Percentiles rank a stretch among this genome's conserved stretches.
Evolutionary conservation across 768 basidiomycete species (phyloP).

Genomic region (Krasilnikovozyma curviuscula): DNA sequence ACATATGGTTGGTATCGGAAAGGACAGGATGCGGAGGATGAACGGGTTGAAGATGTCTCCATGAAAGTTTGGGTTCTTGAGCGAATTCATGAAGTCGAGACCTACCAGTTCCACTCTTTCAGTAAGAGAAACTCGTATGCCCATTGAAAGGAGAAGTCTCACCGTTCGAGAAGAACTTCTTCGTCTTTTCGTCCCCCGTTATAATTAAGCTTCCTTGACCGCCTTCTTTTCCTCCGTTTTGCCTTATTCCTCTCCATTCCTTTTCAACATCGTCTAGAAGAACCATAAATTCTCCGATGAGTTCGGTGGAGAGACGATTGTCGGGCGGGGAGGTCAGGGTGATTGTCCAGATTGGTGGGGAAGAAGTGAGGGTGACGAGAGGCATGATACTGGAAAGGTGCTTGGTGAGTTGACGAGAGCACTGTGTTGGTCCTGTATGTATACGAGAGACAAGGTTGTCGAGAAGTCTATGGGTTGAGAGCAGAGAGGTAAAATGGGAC

Average conservation of each 20-base stretch:
- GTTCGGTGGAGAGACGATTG: constrained; percentile 25
- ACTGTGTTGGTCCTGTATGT: too few relatives aligned
- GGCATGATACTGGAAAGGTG: neutral
- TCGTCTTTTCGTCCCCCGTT: constrained; percentile 18
- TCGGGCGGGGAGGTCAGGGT: constrained; percentile 25
- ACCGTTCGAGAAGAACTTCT: constrained; percentile 27
- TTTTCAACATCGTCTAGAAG: constrained; percentile 25
- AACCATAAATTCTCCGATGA: constrained; percentile 18
- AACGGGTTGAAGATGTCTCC: constrained; percentile 11
- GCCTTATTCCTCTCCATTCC: constrained; percentile 21
- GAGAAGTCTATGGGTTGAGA: too few relatives aligned
- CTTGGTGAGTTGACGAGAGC: neutral
- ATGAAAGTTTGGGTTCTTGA: constrained; percentile 25
- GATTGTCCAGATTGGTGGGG: constrained; percentile 18
- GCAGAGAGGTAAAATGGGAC: too few relatives aligned
- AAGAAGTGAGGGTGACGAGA: neutral
- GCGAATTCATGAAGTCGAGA: constrained; percentile 23
- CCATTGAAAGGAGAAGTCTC: neutral
- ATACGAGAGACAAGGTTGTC: too few relatives aligned
- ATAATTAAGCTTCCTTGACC: constrained; percentile 21
- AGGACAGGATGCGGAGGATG: constrained; percentile 11
- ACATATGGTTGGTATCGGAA: constrained; percentile 15
- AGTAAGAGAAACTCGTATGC: neutral
- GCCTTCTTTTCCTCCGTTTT: constrained; percentile 11
- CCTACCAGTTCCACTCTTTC: neutral